Conservation (phyloP, 2,329 filamentous ascomycete genomes). For the Paraphoma sp. region DNA sequence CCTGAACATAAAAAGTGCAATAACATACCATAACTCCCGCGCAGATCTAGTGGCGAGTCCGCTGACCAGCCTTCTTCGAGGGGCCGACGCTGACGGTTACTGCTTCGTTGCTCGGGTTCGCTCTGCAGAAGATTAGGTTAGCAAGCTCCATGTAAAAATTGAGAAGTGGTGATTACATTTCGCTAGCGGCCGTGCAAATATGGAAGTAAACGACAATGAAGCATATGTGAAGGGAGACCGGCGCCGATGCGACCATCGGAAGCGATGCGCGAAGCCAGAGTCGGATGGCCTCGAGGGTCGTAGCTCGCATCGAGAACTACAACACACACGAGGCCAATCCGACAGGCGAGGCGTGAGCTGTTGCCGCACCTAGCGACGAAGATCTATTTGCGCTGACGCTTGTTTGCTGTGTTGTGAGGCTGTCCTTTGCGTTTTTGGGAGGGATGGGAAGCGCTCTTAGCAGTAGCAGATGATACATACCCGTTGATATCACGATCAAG, state of each 20-base stretch:
- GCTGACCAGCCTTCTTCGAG: slow-evolving; percentile 8
- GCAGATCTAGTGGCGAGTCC: slow-evolving; percentile 20
- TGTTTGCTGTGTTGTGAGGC: slow-evolving; percentile 43
- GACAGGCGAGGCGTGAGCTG: background rate
- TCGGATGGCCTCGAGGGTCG: no score
- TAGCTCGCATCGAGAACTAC: background rate
- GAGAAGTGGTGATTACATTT: slow-evolving; percentile 39
- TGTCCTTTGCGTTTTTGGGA: slow-evolving; percentile 34
- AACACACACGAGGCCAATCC: background rate
- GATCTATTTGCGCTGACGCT: slow-evolving; percentile 36
- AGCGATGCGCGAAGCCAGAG: background rate
- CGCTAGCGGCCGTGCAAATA: slow-evolving; percentile 29
- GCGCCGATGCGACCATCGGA: slow-evolving; percentile 7
- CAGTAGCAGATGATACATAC: slow-evolving; percentile 47
- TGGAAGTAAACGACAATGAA: slow-evolving; percentile 23
- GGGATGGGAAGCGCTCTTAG: slow-evolving; percentile 31
- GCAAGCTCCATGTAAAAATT: slow-evolving; percentile 12
- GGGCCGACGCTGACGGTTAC: background rate
- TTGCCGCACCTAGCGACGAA: background rate
- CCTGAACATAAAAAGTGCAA: no score
- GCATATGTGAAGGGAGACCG: slow-evolving; percentile 11
- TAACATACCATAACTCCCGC: background rate
- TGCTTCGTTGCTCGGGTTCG: background rate
- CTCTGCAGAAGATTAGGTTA: slow-evolving; percentile 12
- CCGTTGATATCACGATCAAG: slow-evolving; percentile 90